A percentile compares a stretch with the other conserved stretches of the same genome.
phyloP scores from a whole-genome alignment of 768 basidiomycete genomes.

The Pleurotus eryngii region DNA sequence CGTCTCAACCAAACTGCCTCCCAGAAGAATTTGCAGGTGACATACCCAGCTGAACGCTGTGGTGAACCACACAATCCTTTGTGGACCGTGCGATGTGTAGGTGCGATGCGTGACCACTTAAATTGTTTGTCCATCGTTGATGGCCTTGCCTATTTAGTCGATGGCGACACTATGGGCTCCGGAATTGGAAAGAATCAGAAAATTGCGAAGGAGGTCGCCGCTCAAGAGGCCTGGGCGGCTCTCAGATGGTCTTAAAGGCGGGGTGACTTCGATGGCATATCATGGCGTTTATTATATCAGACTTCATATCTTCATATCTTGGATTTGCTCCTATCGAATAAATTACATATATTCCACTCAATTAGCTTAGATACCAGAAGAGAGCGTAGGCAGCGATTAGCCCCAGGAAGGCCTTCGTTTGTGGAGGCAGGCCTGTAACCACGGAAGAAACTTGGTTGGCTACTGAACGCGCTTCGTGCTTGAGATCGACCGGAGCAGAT shows the following conservation, averaged over 20 bases:
- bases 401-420: constrained; percentile 61
- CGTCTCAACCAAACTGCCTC: constrained; percentile 9
- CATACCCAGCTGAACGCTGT: constrained; percentile 1
- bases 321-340: too few relatives aligned
- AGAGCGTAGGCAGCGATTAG: constrained; percentile 63
- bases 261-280: too few relatives aligned
- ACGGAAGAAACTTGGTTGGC: constrained; percentile 30
- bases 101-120: constrained; percentile 29
- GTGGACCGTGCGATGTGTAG: constrained; percentile 41
- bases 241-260: constrained; percentile 42
- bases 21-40: constrained; percentile 5
- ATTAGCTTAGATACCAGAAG: constrained; percentile 47
- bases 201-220: constrained; percentile 67
- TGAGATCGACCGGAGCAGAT: constrained; percentile 30
- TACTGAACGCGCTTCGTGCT: constrained; percentile 29
- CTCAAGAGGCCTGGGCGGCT: constrained; percentile 47
- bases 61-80: constrained; percentile 9
- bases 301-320: too few relatives aligned
- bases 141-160: constrained; percentile 33
- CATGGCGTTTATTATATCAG: too few relatives aligned
- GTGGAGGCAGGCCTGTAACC: constrained; percentile 57
- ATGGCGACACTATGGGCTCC: constrained; percentile 42
- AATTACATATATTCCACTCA: constrained; percentile 21
- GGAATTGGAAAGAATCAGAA: constrained; percentile 61
- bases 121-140: too few relatives aligned